Percentiles rank a stretch among this genome's conserved stretches.
These are phyloP conservation scores for Pseudopithomyces chartarum DNA, from an alignment of 2,329 filamentous ascomycete genomes.

Conservation along the genomic window DNA sequence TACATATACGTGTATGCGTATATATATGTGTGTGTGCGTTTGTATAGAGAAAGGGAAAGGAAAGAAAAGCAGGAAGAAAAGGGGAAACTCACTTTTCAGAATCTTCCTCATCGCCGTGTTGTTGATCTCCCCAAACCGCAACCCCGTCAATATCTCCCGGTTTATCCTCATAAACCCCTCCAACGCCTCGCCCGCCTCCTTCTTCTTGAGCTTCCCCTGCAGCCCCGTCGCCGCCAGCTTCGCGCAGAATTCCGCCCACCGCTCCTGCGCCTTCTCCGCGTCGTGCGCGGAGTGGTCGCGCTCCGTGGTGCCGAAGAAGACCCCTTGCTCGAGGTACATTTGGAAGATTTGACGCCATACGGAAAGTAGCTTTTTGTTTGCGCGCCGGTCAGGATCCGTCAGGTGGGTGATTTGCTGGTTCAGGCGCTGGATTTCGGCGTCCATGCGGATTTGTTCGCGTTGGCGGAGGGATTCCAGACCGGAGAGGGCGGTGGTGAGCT, in stretches of 20 bases:
- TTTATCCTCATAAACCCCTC: conserved; percentile 75
- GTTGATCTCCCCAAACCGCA: conserved; percentile 87
- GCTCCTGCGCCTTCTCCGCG: conserved; percentile 67
- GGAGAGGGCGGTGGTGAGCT: conserved; percentile 72
- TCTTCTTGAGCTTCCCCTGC: conserved; percentile 65
- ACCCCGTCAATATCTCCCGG: conserved; percentile 72
- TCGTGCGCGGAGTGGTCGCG: conserved; percentile 69
- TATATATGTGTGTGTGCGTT: not conserved
- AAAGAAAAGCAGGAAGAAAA: not conserved
- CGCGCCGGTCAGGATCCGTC: conserved; percentile 67
- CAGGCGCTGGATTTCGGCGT: conserved; percentile 65
- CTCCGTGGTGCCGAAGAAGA: conserved; percentile 83
- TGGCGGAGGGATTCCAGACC: conserved; percentile 71
- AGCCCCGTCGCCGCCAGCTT: conserved; percentile 67
- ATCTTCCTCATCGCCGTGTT: conserved; percentile 79
- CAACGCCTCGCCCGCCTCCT: conserved; percentile 68
- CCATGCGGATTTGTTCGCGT: conserved; percentile 68
- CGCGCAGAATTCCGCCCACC: conserved; percentile 74
- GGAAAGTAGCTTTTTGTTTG: conserved; percentile 67
- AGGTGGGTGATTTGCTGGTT: conserved; percentile 68
- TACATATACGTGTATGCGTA: not conserved
- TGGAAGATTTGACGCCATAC: conserved; percentile 83
- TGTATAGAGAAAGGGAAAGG: no score
- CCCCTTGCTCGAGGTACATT: conserved; percentile 75
- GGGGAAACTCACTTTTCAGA: conserved; percentile 69